These are phyloP conservation scores for Eucalyptus sp. DNA, from an alignment of 345 rosid species.

Conservation along the genomic window DNA sequence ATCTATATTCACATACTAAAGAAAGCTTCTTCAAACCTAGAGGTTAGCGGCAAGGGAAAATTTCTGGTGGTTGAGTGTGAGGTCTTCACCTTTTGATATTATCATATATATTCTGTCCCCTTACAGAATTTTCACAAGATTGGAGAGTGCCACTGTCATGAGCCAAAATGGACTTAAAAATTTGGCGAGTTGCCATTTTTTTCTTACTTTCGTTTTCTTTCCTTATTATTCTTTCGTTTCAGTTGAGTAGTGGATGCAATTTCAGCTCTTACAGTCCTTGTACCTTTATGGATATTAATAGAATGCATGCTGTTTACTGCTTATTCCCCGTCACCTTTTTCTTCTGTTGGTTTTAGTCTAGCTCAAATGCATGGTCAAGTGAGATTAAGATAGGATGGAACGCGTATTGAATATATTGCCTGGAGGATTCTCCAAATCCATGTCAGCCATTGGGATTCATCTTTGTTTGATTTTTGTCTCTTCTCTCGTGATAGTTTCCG, in stretches of 20 bases:
- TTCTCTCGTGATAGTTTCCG: background rate
- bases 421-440: background rate
- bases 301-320: too few species aligned
- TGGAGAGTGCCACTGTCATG: background rate
- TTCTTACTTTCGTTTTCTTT: background rate
- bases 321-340: too few species aligned
- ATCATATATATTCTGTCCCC: background rate
- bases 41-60: background rate
- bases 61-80: background rate
- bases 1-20: background rate
- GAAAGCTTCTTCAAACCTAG: background rate
- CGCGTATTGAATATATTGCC: background rate
- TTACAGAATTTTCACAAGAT: background rate
- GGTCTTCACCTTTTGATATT: background rate
- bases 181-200: background rate
- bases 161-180: background rate
- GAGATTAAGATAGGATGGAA: background rate
- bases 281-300: too few species aligned
- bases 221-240: background rate
- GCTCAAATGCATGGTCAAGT: too few species aligned
- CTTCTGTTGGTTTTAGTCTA: too few species aligned
- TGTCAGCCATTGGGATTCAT: background rate
- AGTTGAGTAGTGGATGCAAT: too few species aligned
- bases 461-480: background rate
- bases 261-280: too few species aligned